A percentile compares a stretch with the other conserved stretches of the same genome.
phyloP scores from a whole-genome alignment of 208 protist genomes.

The Acanthamoeba castellanii region DNA sequence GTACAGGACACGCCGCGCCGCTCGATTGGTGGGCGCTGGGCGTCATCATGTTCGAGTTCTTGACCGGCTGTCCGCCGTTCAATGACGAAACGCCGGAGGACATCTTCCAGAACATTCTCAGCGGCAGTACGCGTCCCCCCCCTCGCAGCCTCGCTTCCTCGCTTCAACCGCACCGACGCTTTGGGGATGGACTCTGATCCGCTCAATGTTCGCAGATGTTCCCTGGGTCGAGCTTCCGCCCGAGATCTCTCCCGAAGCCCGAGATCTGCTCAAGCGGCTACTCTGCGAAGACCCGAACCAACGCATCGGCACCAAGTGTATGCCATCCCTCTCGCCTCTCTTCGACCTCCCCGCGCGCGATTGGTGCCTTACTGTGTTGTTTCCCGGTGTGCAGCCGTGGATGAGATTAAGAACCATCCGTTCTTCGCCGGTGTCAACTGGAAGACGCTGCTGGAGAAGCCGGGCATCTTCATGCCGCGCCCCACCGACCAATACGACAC shows the following conservation, averaged over 20 bases:
- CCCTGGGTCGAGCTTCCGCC: constrained; percentile 81
- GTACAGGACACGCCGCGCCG: constrained; percentile 76
- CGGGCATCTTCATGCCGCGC: constrained; percentile 82
- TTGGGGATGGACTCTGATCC: too few relatives aligned
- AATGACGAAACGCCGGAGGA: constrained; percentile 90
- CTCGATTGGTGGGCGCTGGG: constrained; percentile 92
- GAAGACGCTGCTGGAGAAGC: constrained; percentile 81
- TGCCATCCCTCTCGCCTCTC: not conserved
- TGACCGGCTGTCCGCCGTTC: constrained; percentile 90
- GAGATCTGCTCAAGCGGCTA: constrained; percentile 81
- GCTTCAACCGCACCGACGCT: too few relatives aligned
- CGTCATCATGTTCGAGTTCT: constrained; percentile 90
- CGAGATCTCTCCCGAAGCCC: constrained; percentile 82
- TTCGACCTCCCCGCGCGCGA: not conserved
- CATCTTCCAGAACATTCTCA: constrained; percentile 90
- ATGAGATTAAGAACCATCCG: constrained; percentile 86
- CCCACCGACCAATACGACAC: constrained; percentile 82
- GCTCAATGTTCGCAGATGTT: constrained; percentile 76
- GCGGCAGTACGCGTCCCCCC: constrained; percentile 56
- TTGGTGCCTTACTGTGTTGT: not conserved
- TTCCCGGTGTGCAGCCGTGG: constrained; percentile 33
- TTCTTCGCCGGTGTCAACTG: constrained; percentile 87
- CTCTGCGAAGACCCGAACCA: constrained; percentile 80
- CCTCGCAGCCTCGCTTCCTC: not conserved
- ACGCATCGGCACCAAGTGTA: constrained; percentile 71